phyloP scores from a whole-genome alignment of 495 filamentous ascomycete species.

The Penicillium angulare region DNA sequence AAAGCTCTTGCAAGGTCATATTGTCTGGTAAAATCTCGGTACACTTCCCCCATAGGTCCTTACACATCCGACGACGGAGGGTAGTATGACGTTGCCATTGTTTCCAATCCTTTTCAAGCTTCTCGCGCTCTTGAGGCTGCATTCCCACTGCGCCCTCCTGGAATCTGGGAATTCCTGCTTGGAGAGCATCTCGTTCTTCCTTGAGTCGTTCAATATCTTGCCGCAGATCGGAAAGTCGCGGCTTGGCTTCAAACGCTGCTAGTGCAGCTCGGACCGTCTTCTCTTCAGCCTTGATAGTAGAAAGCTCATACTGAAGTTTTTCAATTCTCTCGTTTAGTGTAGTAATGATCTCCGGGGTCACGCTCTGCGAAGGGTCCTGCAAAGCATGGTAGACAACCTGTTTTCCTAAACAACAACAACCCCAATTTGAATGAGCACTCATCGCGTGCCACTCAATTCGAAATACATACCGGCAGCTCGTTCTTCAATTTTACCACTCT shows the following conservation, averaged over 20 bases:
- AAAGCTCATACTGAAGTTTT: constrained; percentile 49
- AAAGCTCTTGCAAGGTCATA: constrained; percentile 46
- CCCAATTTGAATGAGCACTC: not conserved
- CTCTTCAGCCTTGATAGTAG: constrained; percentile 45
- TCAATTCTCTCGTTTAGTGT: constrained; percentile 50
- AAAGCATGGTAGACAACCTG: constrained; percentile 62
- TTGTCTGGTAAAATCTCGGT: constrained; percentile 48
- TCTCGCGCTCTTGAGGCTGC: constrained; percentile 49
- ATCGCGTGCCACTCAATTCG: not conserved
- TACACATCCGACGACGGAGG: constrained; percentile 50
- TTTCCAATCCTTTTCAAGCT: constrained; percentile 48
- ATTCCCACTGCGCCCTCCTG: no score
- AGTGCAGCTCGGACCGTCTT: constrained; percentile 53
- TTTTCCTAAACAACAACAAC: constrained; percentile 44
- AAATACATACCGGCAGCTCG: constrained; percentile 49
- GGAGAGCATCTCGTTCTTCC: constrained; percentile 40
- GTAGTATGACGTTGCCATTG: constrained; percentile 49
- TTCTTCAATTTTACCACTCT: constrained; percentile 56
- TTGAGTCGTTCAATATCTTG: constrained; percentile 45
- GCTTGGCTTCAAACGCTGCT: constrained; percentile 43
- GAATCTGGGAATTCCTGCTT: no score
- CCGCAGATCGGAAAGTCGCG: constrained; percentile 53
- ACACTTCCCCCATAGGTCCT: constrained; percentile 49
- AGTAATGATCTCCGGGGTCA: constrained; percentile 43
- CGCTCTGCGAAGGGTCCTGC: constrained; percentile 48